Evolutionary conservation across 257 asterid species (phyloP), one percentile per base, ranked within the genome.

Genomic region (Fraxinus excelsior): DNA sequence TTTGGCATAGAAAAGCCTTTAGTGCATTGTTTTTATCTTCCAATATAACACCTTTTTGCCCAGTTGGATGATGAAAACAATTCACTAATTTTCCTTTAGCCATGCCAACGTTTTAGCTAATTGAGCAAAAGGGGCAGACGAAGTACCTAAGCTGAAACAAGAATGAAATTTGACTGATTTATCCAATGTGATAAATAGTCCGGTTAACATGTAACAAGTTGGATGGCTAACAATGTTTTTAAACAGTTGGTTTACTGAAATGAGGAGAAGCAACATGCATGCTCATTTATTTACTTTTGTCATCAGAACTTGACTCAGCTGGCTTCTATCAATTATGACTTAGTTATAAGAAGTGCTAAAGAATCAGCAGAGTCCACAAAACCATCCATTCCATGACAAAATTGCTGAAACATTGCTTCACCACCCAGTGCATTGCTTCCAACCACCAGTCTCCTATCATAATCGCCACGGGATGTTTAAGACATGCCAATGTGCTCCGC

Each of bases 281-380:
- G 64, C 28, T 16, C 5, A 66, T 46, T 26, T 44, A 23, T 40
- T 60, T 56, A n/a, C 56, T 10, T 67, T 74, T 77, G 56, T 68
- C 62, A 32, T 23, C 90, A 94, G 98, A 94, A 94, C 83, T 84
- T 92, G 89, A 90, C 98, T 23, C 96, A 91, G 85, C 84, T 94
- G 71, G 97, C 96, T 70, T 94, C 96, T 18, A 91, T 94, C 70
- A 94, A 94, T 75, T 94, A 94, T 66, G 97, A 92, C 85, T 82
- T 94, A 86, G 81, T 88, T 12, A 80, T 86, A 76, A 92, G 85
- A 89, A 86, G 67, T 83, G 82, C 83, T 79, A 86, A 83, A 85
- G 97, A 91, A 76, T 86, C 91, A 67, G 58, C 70, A 23, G 88
- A 86, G 73, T 74, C 84, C 53, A 79, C 79, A 42, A 84, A 82